Percentiles rank a stretch among this genome's conserved stretches.
Conservation (phyloP, 192 early-diverging fungal genomes). For the Jimgerdemannia flammicorona region DNA sequence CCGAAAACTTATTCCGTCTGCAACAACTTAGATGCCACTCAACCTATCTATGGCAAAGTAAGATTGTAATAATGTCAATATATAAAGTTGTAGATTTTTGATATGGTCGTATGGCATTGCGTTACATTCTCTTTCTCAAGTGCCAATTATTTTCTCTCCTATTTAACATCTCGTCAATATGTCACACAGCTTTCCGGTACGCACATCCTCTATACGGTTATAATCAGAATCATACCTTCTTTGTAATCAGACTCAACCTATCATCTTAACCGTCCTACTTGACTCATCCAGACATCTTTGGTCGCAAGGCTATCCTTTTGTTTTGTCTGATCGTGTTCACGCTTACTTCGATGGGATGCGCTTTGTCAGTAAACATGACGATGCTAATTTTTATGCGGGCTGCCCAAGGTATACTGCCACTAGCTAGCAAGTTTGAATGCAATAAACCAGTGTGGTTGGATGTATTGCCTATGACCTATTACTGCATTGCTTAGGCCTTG, state of each 20-base stretch:
- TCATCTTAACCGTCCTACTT: background rate
- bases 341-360: slow-evolving; percentile 54
- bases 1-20: too few species aligned
- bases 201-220: too few species aligned
- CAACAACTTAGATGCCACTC: background rate
- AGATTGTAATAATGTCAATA: background rate
- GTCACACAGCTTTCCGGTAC: background rate
- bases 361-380: slow-evolving; percentile 53
- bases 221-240: too few species aligned
- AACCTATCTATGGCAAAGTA: slow-evolving; percentile 2
- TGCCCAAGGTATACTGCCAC: slow-evolving; percentile 45
- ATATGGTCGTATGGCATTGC: background rate
- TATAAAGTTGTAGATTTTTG: background rate
- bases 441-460: background rate
- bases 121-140: background rate
- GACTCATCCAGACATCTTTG: background rate
- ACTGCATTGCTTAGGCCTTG: background rate
- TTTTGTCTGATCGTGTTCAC: slow-evolving; percentile 22
- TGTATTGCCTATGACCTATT: background rate
- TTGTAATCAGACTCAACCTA: background rate
- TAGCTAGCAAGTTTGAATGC: background rate
- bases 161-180: background rate
- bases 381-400: slow-evolving; percentile 64
- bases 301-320: slow-evolving; percentile 20
- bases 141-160: background rate